phyloP scores from a whole-genome alignment of 2,329 filamentous ascomycete genomes.

The Lachnellula subtilissima region DNA sequence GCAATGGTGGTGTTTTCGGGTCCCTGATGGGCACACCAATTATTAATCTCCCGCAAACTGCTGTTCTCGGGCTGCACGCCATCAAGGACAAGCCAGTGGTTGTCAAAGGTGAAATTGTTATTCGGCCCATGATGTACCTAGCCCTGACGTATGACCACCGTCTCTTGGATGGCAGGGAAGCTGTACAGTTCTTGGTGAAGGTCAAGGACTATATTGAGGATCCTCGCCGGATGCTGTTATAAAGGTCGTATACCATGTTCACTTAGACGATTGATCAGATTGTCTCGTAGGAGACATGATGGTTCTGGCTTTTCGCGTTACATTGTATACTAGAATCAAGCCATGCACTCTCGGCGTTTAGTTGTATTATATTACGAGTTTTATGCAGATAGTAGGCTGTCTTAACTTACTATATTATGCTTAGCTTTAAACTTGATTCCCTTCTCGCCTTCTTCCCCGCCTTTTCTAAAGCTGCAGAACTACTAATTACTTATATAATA shows the following conservation, averaged over 20 bases:
- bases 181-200: slow-evolving; percentile 93
- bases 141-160: slow-evolving; percentile 97
- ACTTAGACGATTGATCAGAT: neutral
- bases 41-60: slow-evolving; percentile 93
- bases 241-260: slow-evolving; percentile 4
- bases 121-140: slow-evolving; percentile 99
- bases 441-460: too few species aligned
- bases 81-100: slow-evolving; percentile 92
- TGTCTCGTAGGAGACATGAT: neutral
- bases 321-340: neutral
- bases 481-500: too few species aligned
- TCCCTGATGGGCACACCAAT: slow-evolving; percentile 97
- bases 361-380: too few species aligned
- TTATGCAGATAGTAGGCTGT: too few species aligned
- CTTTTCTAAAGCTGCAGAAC: too few species aligned
- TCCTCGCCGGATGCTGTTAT: slow-evolving; percentile 81
- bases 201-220: slow-evolving; percentile 98
- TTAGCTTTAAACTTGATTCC: too few species aligned
- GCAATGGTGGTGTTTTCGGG: slow-evolving; percentile 94
- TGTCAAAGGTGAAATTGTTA: slow-evolving; percentile 89
- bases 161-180: slow-evolving; percentile 89
- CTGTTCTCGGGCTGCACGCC: slow-evolving; percentile 87
- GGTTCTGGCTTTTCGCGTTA: neutral
- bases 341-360: too few species aligned
- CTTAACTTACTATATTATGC: too few species aligned